Conservation (phyloP, 2,329 filamentous ascomycete genomes). For the Fusarium hainanense region DNA sequence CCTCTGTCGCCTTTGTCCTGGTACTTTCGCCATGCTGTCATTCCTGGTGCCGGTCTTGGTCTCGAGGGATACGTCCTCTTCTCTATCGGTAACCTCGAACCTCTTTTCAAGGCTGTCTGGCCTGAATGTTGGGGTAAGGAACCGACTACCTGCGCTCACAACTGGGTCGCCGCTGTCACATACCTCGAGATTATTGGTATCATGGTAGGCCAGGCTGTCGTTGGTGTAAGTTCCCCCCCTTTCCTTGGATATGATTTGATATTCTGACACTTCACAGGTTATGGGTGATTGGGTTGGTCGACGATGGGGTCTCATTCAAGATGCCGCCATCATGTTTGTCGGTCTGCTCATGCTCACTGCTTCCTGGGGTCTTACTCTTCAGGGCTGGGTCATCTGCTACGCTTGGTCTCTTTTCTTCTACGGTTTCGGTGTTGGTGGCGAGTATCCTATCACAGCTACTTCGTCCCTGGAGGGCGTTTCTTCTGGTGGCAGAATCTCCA, state of each 20-base stretch:
- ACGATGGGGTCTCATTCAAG: slow-evolving; percentile 95
- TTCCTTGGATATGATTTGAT: slow-evolving; percentile 6
- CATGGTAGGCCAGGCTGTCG: slow-evolving; percentile 90
- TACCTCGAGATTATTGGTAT: slow-evolving; percentile 96
- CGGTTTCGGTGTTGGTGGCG: slow-evolving; percentile 76
- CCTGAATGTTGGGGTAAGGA: slow-evolving; percentile 77
- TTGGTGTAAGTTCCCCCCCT: slow-evolving; percentile 70
- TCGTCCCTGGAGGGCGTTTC: slow-evolving; percentile 93
- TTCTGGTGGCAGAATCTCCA: slow-evolving; percentile 86
- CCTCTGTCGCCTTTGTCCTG: slow-evolving; percentile 84
- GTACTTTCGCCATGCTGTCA: slow-evolving; percentile 91
- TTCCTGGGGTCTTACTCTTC: slow-evolving; percentile 85
- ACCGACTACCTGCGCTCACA: slow-evolving; percentile 73
- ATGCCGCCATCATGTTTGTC: slow-evolving; percentile 92
- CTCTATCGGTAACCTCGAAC: slow-evolving; percentile 92
- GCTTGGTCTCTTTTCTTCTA: slow-evolving; percentile 91
- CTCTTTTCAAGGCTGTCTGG: slow-evolving; percentile 82
- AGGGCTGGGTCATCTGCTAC: slow-evolving; percentile 98
- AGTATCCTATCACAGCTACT: slow-evolving; percentile 97
- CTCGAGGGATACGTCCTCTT: slow-evolving; percentile 97
- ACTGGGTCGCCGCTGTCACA: slow-evolving; percentile 86
- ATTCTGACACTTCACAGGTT: slow-evolving; percentile 52
- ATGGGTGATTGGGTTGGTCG: slow-evolving; percentile 83
- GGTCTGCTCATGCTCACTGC: slow-evolving; percentile 92
- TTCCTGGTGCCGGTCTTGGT: slow-evolving; percentile 91